Base-by-base conservation (phyloP, 1,284 basidiomycete genomes). In the Meira miltonrushii region DNA sequence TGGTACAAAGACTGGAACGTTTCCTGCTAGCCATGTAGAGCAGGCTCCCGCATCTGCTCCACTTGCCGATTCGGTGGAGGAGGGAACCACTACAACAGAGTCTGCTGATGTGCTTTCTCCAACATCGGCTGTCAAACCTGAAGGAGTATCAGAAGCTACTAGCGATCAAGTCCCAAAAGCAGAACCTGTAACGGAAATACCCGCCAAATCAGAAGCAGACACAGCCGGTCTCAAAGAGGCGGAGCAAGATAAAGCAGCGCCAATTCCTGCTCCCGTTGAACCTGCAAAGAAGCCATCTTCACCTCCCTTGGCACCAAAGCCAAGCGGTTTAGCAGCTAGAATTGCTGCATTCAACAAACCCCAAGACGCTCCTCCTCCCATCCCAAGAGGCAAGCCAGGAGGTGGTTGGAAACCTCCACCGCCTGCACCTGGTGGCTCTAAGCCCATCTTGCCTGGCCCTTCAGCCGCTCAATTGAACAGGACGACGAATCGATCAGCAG, bases 41-140 rank as follows among this genome's bases (percentile, higher is more conserved):
- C 13, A 28, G 69, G 82, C 5, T 62, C 83, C 9, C 61, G 81
- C 23, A 74, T 83, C 23, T 77, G 79, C 1, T 79, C 28, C 28
- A 33, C n/a, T n/a, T n/a, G n/a, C n/a, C n/a, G n/a, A n/a, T n/a
- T n/a, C n/a, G n/a, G 28, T 33, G 8, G 84, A 23, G 78, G 62
- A 1, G 41, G 64, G 15, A 39, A 57, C 39, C 19, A 41, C 8
- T n/a, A 4, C 21, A 48, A 54, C 33, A 58, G 40, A 47, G 54
- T 21, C 10, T 53, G 19, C 17, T 46, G 51, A 49, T 33, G 58
- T 54, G 17, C 46, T 39, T 10, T 15, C n/a, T 21, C 17, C 51
- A 8, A 13, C 12, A 2, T 23, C 46, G 12, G 17, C 8, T n/a
- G 40, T 5, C 6, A 19, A 43, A 15, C 6, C 13, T 3, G 40